These are phyloP conservation scores for Pisolithus marmoratus DNA, from an alignment of 768 basidiomycete species.

Conservation along the genomic window DNA sequence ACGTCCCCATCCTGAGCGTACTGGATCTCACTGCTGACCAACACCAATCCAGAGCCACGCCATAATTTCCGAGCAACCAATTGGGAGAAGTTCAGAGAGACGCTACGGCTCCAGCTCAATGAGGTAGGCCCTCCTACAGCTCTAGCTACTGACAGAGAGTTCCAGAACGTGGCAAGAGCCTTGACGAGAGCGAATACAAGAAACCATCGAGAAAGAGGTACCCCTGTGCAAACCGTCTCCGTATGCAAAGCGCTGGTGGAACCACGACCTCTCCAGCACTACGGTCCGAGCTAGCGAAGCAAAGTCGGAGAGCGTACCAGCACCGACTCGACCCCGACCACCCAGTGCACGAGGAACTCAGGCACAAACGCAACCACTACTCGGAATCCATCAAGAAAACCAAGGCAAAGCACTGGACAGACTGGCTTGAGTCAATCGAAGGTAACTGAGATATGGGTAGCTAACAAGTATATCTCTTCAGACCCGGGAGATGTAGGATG, in stretches of 20 bases:
- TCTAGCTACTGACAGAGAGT: too few relatives aligned
- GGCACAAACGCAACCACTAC: constrained; percentile 11
- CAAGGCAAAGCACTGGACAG: constrained; percentile 16
- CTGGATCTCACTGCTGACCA: background rate
- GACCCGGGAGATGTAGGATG: constrained; percentile 1
- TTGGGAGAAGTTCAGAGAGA: constrained; percentile 5
- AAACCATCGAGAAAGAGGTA: constrained; percentile 12
- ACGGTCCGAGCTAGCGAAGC: too few relatives aligned
- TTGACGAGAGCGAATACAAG: too few relatives aligned
- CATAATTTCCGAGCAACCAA: constrained; percentile 3
- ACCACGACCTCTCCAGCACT: too few relatives aligned
- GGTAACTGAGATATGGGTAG: constrained; percentile 16
- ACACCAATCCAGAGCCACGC: too few relatives aligned
- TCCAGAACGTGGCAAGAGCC: too few relatives aligned
- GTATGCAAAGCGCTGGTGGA: constrained; percentile 31
- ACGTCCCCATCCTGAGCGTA: constrained; percentile 1
- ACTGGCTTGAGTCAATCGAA: constrained; percentile 21
- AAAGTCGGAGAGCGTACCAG: too few relatives aligned
- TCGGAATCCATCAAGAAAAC: constrained; percentile 8
- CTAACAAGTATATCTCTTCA: constrained; percentile 16
- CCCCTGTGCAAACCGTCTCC: constrained; percentile 15
- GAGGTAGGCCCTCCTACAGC: too few relatives aligned
- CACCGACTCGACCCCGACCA: constrained; percentile 12
- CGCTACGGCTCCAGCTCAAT: background rate
- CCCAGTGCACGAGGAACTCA: constrained; percentile 16